Base-by-base conservation (phyloP, 306 rosid genomes). In the Vicia sativa region DNA sequence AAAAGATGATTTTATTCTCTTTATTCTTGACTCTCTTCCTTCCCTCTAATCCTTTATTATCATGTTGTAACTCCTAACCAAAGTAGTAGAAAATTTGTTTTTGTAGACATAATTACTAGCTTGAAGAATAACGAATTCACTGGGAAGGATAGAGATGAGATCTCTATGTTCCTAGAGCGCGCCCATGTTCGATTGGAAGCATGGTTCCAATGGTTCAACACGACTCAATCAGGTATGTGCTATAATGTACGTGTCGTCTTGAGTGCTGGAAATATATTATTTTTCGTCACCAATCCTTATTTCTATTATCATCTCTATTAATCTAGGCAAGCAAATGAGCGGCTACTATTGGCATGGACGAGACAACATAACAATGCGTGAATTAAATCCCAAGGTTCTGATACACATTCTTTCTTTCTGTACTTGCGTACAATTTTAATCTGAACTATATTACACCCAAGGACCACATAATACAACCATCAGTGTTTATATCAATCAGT, bases 341-440 rank as follows among this genome's bases (percentile, higher is more conserved):
- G 82, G 89, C 86, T 93, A 85, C 77, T 93, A 90, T 72, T 93
- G 98, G 98, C 98, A 93, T 67, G 98, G 98, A 62, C 89, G 97
- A 76, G 97, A 93, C 78, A 70, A 66, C 45, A 73, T 50, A 62
- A 86, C 97, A 69, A 61, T 43, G 25, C 83, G 68, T 65, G 91
- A 93, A 86, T 73, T 93, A 67, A 93, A 90, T 78, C 90, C 97
- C 11, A 73, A 82, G 98, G 98, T 86, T 61, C 16, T 70, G 53
- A 35, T 67, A 35, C 64, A 49, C 45, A 58, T 12, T 62, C 53
- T 67, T n/a, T 48, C 60, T 38, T 46, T 35, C 49, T 38, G 38
- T 28, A 58, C 28, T 43, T 52, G 5, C 16, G 65, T 58, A 45
- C 64, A 65, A 31, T 65, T 56, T 50, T 43, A 72, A 13, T 58